Evolutionary conservation across 169 alveolate genomes (phyloP), one percentile per base, ranked within the genome.

Genomic region (Plasmodium knowlesi): DNA sequence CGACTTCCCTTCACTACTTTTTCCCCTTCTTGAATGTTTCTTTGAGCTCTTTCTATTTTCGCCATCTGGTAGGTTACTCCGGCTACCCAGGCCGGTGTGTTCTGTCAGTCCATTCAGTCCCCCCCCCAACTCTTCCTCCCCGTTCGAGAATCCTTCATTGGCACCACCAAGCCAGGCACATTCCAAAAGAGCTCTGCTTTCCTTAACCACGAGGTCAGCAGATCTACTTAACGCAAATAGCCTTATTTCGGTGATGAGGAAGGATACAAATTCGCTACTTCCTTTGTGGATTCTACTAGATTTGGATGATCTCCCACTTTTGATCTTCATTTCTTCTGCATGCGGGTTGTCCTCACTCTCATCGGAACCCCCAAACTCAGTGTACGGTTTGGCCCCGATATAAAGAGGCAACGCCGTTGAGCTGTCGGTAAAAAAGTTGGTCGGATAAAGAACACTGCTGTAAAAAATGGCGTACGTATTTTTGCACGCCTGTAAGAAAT

Each of bases 221-320:
- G 94, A 89, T 25, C 94, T 46, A 46, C 94, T 78, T 34, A 34
- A 28, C 19, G 74, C 90, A 80, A 79, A 89, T 8, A 89, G 30
- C 10, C 90, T 5, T 22, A 89, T 89, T 16, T 89, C 90, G 32
- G 94, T 79, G 41, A 79, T 25, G 70, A 89, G 82, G 43, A 89
- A 89, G 16, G 94, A 70, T 12, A 79, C 70, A 39, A 39, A 39
- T 4, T 50, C 93, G 19, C 10, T 32, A 22, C 61, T 19, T 16
- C 46, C 83, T n/a, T 74, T 74, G 25, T 74, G 32, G 32, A 16
- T 54, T 32, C 54, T 74, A 5, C 76, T 73, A 10, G 12, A 12
- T 30, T 67, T 83, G 39, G 43, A 32, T 4, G 30, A 1, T 28
- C 46, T 89, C 39, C 50, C 28, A 1, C 16, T 67, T 67, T 88